Percentiles rank a stretch among this genome's conserved stretches.
Evolutionary conservation across 1,284 basidiomycete species (phyloP).

Genomic region (Pyrrhoderma lamaoense): DNA sequence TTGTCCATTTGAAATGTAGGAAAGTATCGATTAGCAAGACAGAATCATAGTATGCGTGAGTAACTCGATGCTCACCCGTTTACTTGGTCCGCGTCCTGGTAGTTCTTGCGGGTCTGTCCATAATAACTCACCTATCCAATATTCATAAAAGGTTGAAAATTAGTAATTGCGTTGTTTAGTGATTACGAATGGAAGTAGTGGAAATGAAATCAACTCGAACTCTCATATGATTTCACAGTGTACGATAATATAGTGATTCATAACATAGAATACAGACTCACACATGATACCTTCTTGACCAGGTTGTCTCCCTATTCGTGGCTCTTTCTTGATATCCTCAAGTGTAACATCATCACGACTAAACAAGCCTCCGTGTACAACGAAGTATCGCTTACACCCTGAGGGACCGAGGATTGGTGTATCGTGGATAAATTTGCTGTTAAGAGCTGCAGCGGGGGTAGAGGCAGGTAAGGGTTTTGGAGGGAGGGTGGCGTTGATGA

Average conservation of each 20-base stretch:
- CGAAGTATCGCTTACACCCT: constrained; percentile 86
- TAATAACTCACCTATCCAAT: constrained; percentile 60
- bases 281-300: constrained; percentile 96
- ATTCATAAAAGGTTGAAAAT: background rate
- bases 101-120: constrained; percentile 95
- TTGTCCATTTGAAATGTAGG: constrained; percentile 3
- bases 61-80: constrained; percentile 55
- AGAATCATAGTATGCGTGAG: background rate
- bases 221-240: too few relatives aligned
- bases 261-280: constrained; percentile 30
- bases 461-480: constrained; percentile 42
- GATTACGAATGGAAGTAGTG: too few relatives aligned
- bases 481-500: constrained; percentile 68
- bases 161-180: too few relatives aligned
- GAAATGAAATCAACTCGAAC: too few relatives aligned
- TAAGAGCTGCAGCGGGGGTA: constrained; percentile 11
- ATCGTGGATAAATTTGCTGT: constrained; percentile 22
- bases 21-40: background rate
- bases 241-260: too few relatives aligned
- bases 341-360: constrained; percentile 91
- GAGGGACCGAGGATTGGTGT: constrained; percentile 71
- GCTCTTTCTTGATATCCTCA: constrained; percentile 86
- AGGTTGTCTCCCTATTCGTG: constrained; percentile 85
- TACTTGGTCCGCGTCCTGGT: constrained; percentile 92
- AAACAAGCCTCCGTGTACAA: constrained; percentile 95